Evolutionary conservation across 2,329 filamentous ascomycete genomes (phyloP), one percentile per base, ranked within the genome.

Genomic region (Colletotrichum sp.): DNA sequence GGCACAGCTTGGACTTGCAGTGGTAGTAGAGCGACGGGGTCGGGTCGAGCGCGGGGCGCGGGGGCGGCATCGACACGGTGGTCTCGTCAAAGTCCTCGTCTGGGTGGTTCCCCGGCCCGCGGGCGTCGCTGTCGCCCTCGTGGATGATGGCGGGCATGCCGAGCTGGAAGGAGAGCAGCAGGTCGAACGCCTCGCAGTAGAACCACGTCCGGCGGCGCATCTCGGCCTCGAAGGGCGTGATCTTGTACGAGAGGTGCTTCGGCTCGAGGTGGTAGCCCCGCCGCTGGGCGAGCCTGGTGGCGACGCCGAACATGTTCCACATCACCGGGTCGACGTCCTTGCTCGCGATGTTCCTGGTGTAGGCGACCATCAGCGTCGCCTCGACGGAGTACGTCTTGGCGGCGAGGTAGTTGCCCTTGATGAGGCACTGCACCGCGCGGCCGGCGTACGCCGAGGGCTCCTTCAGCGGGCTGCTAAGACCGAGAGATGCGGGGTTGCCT

Each of bases 21-120:
- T 82, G 83, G 75, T 86, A 84, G 71, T 86, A 87, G 5, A 90
- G 81, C 48, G 85, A 82, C 8, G 86, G 85, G 3, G 86, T 88
- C 18, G 86, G 83, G 57, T 89, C 87, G 0, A 85, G 85, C 26
- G 83, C 80, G 4, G 86, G 84, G 2, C 88, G 83, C 4, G 86
- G 83, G 1, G 84, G 82, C 2, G 89, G 88, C 67, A 89, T 82
- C 6, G 84, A 82, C 13, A 81, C 80, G 18, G 84, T 83, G 24
- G 84, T 81, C 79, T 90, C 88, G 78, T 89, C 88, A 77, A 91
- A 90, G 79, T 91, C 89, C 15, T 87, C 84, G 76, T 91, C 89
- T 66, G 81, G 83, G 9, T 90, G 81, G 78, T 89, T 90, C 9
- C 84, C 81, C 10, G 88, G 89, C 22, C 85, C 82, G 12, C 82